phyloP scores from a whole-genome alignment of 164 flowering plant species.

The Amborella trichopoda region DNA sequence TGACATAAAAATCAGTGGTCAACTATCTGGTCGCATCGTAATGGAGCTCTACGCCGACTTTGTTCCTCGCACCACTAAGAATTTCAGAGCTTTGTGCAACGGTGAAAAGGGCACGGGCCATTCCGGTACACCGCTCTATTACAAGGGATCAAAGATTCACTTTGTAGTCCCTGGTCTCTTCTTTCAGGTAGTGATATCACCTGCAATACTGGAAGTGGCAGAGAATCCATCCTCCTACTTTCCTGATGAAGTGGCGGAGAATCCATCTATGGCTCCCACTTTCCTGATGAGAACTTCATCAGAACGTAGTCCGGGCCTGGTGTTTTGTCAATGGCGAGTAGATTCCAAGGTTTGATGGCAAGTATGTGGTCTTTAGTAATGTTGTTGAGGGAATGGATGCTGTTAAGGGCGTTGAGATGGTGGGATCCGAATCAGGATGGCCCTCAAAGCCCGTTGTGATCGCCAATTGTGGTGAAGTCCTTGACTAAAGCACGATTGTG shows the following conservation, averaged over 20 bases:
- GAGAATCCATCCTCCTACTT: no score
- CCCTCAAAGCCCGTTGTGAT: constrained; percentile 18
- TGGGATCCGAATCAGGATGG: constrained; percentile 19
- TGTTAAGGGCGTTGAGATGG: constrained; percentile 30
- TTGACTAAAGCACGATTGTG: background rate
- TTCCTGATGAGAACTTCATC: constrained; percentile 38
- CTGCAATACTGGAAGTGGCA: constrained; percentile 29
- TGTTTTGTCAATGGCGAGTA: constrained; percentile 37
- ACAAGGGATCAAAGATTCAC: constrained; percentile 27
- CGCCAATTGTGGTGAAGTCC: constrained; percentile 33
- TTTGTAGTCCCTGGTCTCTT: constrained; percentile 27
- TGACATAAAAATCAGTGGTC: constrained; percentile 59
- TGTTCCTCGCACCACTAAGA: constrained; percentile 55
- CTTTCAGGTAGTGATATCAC: constrained; percentile 42
- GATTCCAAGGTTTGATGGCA: constrained; percentile 34
- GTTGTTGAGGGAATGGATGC: constrained; percentile 34
- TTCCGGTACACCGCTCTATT: constrained; percentile 29
- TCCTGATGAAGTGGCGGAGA: no score
- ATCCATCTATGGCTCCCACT: constrained; percentile 34
- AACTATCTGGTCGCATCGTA: constrained; percentile 51
- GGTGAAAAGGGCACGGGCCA: constrained; percentile 51
- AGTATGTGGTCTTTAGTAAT: constrained; percentile 33
- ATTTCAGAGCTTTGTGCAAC: constrained; percentile 81
- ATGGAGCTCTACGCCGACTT: constrained; percentile 72
- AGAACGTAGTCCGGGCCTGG: constrained; percentile 42